These are phyloP conservation scores for Xylaria telfairii DNA, from an alignment of 495 filamentous ascomycete genomes.

Conservation along the genomic window DNA sequence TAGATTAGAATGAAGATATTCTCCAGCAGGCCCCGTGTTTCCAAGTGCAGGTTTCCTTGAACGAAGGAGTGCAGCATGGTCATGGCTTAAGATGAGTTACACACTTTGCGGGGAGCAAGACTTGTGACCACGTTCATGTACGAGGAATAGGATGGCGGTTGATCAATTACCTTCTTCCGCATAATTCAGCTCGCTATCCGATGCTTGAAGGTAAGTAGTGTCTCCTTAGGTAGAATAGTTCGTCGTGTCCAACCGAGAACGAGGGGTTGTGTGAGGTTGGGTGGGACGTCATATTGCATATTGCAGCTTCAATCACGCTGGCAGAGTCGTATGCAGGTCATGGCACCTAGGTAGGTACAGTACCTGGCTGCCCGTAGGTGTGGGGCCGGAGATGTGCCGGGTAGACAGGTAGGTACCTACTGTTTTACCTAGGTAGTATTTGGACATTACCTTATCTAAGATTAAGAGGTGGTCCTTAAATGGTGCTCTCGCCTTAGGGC, in stretches of 20 bases:
- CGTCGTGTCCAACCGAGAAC: slow-evolving; percentile 51
- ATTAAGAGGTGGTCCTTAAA: too few species aligned
- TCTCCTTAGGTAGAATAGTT: too few species aligned
- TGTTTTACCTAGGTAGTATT: too few species aligned
- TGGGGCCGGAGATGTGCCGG: too few species aligned
- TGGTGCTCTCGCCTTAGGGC: too few species aligned
- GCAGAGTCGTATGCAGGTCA: slow-evolving; percentile 16
- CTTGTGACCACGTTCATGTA: neutral
- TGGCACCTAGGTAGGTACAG: slow-evolving; percentile 17
- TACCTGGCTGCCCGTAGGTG: neutral
- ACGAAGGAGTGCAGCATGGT: neutral
- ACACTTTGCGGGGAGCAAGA: neutral
- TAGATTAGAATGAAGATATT: neutral
- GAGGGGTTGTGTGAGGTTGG: slow-evolving; percentile 9
- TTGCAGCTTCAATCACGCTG: slow-evolving; percentile 19
- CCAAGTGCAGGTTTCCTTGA: neutral
- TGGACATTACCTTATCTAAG: too few species aligned
- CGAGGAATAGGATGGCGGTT: neutral
- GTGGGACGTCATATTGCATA: slow-evolving; percentile 23
- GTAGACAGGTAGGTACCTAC: too few species aligned
- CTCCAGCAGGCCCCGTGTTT: neutral
- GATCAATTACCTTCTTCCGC: neutral
- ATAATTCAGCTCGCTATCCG: too few species aligned
- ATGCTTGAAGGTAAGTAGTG: neutral
- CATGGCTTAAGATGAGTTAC: neutral